phyloP scores from a whole-genome alignment of 345 rosid species.

The Anacardium occidentale region DNA sequence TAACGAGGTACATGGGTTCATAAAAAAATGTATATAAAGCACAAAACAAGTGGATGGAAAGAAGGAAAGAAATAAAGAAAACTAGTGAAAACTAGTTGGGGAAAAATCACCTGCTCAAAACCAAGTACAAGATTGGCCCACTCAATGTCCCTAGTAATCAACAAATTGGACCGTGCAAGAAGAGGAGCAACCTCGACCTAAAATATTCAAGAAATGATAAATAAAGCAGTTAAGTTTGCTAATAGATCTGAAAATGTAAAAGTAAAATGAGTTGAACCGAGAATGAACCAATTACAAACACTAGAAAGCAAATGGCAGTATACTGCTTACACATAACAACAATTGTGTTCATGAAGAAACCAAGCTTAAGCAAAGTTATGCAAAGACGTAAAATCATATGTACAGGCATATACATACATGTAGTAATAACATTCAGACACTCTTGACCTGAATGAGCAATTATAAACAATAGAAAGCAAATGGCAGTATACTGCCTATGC shows the following conservation, averaged over 20 bases:
- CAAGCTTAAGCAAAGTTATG: not conserved
- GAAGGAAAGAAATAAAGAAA: not conserved
- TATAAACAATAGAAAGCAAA: not conserved
- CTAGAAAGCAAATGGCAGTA: not conserved
- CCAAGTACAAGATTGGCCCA: slow-evolving; percentile 98
- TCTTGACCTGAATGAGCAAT: not conserved
- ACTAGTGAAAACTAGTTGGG: not conserved
- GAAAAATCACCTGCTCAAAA: slow-evolving; percentile 73
- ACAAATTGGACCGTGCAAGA: slow-evolving; percentile 91
- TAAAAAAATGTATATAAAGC: not conserved
- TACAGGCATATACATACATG: not conserved
- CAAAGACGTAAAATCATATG: not conserved
- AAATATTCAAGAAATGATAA: slow-evolving; percentile 16
- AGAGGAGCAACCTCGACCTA: slow-evolving; percentile 72
- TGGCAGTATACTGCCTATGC: not conserved
- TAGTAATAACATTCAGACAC: too few species aligned
- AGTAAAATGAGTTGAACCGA: not conserved
- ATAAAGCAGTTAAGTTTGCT: not conserved
- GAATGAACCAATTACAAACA: not conserved
- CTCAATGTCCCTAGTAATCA: slow-evolving; percentile 94
- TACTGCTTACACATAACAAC: not conserved
- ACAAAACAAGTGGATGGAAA: not conserved
- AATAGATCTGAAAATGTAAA: not conserved
- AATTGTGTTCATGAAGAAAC: not conserved
- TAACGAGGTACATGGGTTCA: not conserved